Conservation (phyloP, 2,329 filamentous ascomycete genomes). For the Drechmeria coniospora region DNA sequence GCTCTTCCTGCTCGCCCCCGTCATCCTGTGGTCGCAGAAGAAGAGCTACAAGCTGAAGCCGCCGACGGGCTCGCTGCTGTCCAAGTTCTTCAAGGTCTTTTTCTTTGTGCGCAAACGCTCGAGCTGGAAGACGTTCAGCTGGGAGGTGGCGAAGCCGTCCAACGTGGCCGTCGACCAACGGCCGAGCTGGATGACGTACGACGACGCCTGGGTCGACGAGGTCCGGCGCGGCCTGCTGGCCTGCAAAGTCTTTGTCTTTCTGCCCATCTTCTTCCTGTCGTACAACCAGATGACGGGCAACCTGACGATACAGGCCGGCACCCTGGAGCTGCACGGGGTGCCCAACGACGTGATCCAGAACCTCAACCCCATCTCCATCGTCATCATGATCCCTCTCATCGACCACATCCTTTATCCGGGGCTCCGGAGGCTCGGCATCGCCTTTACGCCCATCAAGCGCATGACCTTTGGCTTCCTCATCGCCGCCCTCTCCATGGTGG, state of each 20-base stretch:
- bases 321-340: conserved; percentile 51
- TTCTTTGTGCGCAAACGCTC: conserved; percentile 45
- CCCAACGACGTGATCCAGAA: conserved; percentile 69
- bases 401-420: conserved; percentile 55
- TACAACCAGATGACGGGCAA: conserved; percentile 48
- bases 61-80: conserved; percentile 57
- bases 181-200: conserved; percentile 65
- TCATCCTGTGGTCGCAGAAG: conserved; percentile 45
- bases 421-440: conserved; percentile 45
- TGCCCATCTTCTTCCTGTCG: conserved; percentile 45
- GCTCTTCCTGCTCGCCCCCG: conserved; percentile 46
- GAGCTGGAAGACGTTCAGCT: conserved; percentile 50
- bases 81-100: conserved; percentile 49
- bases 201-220: conserved; percentile 72
- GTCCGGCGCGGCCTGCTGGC: conserved; percentile 54
- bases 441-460: conserved; percentile 62
- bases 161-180: conserved; percentile 37
- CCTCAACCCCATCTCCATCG: conserved; percentile 58
- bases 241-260: conserved; percentile 57
- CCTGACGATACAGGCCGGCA: conserved; percentile 47
- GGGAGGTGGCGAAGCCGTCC: conserved; percentile 55
- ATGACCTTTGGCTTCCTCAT: conserved; percentile 57
- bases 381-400: conserved; percentile 59
- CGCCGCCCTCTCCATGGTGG: conserved; percentile 45
- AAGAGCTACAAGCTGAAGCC: conserved; percentile 45